Conservation (phyloP, 306 rosid genomes). For the Inga laurina region DNA sequence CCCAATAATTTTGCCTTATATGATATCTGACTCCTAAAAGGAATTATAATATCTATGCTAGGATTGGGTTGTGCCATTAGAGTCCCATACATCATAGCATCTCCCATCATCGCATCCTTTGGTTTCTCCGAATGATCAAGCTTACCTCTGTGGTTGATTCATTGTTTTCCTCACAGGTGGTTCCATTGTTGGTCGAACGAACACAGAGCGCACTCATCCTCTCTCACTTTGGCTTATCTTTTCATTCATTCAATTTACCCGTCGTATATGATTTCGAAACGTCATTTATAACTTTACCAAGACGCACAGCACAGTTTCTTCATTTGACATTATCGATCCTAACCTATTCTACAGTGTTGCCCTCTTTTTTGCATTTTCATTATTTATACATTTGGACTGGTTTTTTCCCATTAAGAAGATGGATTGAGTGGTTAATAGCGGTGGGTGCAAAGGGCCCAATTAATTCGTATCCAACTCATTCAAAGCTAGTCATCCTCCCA, state of each 20-base stretch:
- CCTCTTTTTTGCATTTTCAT: not conserved
- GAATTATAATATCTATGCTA: no score
- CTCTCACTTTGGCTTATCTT: no score
- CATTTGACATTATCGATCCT: conserved; percentile 21
- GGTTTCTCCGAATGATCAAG: no score
- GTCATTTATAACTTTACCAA: not conserved
- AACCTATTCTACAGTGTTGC: not conserved
- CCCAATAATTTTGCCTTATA: no score
- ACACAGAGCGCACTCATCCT: no score
- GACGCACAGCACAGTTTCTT: not conserved
- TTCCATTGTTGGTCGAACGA: no score
- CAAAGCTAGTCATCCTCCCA: not conserved
- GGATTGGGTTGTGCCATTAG: no score
- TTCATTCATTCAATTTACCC: conserved; percentile 13
- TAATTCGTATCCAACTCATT: not conserved
- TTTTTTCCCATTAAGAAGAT: not conserved
- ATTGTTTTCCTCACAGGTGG: no score
- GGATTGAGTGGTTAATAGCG: not conserved
- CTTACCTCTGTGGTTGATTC: no score
- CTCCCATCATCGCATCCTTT: no score
- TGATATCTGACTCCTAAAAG: no score
- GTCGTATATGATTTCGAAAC: not conserved
- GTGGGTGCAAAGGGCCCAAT: not conserved
- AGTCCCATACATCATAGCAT: no score
- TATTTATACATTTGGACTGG: not conserved